These are phyloP conservation scores for Passalora sequoiae DNA, from an alignment of 2,329 filamentous ascomycete genomes.

Conservation along the genomic window DNA sequence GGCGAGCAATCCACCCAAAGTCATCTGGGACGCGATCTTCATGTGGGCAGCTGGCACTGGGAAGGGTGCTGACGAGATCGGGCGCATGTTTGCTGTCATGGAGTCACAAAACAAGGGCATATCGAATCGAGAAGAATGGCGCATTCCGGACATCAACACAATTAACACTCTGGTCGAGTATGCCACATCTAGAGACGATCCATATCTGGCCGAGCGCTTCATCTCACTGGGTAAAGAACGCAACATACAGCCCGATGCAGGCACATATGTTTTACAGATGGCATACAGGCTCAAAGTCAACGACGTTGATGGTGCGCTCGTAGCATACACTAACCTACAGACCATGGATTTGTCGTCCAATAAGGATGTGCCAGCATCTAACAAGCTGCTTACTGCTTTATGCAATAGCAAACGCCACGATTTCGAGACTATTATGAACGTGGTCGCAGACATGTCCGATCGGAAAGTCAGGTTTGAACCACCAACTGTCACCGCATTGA, in stretches of 20 bases:
- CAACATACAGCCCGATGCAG: slow-evolving; percentile 61
- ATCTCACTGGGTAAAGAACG: slow-evolving; percentile 61
- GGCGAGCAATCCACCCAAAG: slow-evolving; percentile 27
- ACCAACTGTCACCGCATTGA: slow-evolving; percentile 68
- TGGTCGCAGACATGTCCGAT: slow-evolving; percentile 68
- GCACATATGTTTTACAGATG: slow-evolving; percentile 69
- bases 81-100: slow-evolving; percentile 67
- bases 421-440: slow-evolving; percentile 65
- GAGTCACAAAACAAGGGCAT: slow-evolving; percentile 30
- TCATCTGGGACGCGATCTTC: slow-evolving; percentile 64
- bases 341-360: slow-evolving; percentile 51
- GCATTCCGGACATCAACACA: slow-evolving; percentile 59
- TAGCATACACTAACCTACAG: slow-evolving; percentile 60
- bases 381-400: slow-evolving; percentile 66
- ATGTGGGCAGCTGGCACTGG: slow-evolving; percentile 70
- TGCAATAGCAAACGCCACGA: slow-evolving; percentile 57
- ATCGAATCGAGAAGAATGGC: slow-evolving; percentile 42
- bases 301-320: slow-evolving; percentile 65
- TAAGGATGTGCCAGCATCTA: slow-evolving; percentile 60
- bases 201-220: slow-evolving; percentile 68
- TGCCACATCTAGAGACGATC: slow-evolving; percentile 64
- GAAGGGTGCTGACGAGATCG: slow-evolving; percentile 66
- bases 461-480: slow-evolving; percentile 65
- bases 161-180: slow-evolving; percentile 73
- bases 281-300: slow-evolving; percentile 67